These are phyloP conservation scores for Westerdykella sp. DNA, from an alignment of 2,329 filamentous ascomycete species.

Conservation along the genomic window DNA sequence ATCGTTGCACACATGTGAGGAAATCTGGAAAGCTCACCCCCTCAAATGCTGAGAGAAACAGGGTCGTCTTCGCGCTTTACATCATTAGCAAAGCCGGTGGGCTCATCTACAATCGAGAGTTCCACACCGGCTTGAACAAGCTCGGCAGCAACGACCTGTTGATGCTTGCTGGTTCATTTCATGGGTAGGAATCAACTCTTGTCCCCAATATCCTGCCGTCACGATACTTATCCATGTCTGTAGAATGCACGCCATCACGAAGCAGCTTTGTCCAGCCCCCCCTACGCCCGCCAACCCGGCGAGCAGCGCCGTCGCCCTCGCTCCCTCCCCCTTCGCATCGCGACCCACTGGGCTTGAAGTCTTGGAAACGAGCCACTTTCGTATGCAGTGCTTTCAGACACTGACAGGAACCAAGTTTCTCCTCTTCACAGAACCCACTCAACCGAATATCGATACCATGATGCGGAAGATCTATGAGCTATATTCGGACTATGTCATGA, in stretches of 20 bases:
- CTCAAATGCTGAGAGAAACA: slow-evolving; percentile 37
- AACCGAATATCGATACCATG: slow-evolving; percentile 78
- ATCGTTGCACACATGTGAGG: too few relatives aligned
- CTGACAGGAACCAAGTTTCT: slow-evolving; percentile 93
- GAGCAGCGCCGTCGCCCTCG: slow-evolving; percentile 16
- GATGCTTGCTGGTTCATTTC: slow-evolving; percentile 93
- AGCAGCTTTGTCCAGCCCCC: slow-evolving; percentile 32
- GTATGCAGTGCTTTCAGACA: slow-evolving; percentile 92
- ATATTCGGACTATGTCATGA: slow-evolving; percentile 97
- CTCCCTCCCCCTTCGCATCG: slow-evolving; percentile 36
- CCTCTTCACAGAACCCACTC: slow-evolving; percentile 84
- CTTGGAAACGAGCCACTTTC: slow-evolving; percentile 88
- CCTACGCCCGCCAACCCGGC: slow-evolving; percentile 22
- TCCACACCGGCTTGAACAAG: slow-evolving; percentile 79
- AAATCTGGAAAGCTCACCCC: too few relatives aligned
- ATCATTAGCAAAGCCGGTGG: slow-evolving; percentile 99
- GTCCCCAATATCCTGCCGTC: not conserved
- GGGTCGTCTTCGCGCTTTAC: slow-evolving; percentile 91
- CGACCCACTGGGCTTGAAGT: slow-evolving; percentile 75
- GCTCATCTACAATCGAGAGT: slow-evolving; percentile 91
- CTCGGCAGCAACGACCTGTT: slow-evolving; percentile 94
- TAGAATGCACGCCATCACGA: slow-evolving; percentile 60
- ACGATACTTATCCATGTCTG: slow-evolving; percentile 3
- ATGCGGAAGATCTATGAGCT: slow-evolving; percentile 86
- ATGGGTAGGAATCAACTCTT: slow-evolving; percentile 58